Percentiles rank a stretch among this genome's conserved stretches.
Evolutionary conservation across 2,329 filamentous ascomycete species (phyloP).

Genomic region (Cladophialophora exuberans): DNA sequence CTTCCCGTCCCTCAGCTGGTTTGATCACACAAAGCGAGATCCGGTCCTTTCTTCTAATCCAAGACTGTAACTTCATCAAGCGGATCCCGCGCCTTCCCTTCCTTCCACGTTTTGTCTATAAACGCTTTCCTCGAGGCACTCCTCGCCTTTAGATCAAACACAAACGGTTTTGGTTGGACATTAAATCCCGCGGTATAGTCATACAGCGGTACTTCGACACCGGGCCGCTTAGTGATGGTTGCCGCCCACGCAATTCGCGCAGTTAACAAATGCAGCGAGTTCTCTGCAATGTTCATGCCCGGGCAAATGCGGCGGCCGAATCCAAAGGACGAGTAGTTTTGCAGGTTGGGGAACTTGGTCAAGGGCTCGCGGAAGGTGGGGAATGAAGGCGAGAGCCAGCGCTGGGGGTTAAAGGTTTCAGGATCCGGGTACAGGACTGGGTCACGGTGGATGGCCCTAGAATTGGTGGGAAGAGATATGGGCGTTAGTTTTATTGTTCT

Average conservation of each 20-base stretch:
- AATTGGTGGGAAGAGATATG: too few species aligned
- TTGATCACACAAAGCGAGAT: too few species aligned
- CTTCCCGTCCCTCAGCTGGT: too few species aligned
- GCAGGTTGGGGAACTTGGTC: slow-evolving; percentile 55
- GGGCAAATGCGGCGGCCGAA: slow-evolving; percentile 53
- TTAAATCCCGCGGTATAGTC: slow-evolving; percentile 29
- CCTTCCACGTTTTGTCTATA: slow-evolving; percentile 10
- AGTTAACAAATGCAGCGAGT: slow-evolving; percentile 28
- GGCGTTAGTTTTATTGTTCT: too few species aligned
- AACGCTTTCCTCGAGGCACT: slow-evolving; percentile 5
- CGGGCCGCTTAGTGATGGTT: slow-evolving; percentile 16
- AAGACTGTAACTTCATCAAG: slow-evolving; percentile 12
- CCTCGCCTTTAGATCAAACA: slow-evolving; percentile 21
- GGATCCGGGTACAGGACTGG: slow-evolving; percentile 55
- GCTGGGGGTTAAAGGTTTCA: slow-evolving; percentile 56
- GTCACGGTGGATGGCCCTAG: slow-evolving; percentile 55
- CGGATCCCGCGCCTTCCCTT: slow-evolving; percentile 7
- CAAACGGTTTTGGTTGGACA: slow-evolving; percentile 25
- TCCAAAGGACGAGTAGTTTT: slow-evolving; percentile 59
- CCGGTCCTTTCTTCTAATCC: too few species aligned
- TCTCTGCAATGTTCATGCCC: slow-evolving; percentile 35
- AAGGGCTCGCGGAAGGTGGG: slow-evolving; percentile 59
- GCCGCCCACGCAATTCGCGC: slow-evolving; percentile 41
- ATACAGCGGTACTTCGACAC: slow-evolving; percentile 20
- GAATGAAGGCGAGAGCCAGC: slow-evolving; percentile 56